A percentile compares a stretch with the other conserved stretches of the same genome.
Conservation (phyloP, 306 rosid species). For the Malus asiatica region DNA sequence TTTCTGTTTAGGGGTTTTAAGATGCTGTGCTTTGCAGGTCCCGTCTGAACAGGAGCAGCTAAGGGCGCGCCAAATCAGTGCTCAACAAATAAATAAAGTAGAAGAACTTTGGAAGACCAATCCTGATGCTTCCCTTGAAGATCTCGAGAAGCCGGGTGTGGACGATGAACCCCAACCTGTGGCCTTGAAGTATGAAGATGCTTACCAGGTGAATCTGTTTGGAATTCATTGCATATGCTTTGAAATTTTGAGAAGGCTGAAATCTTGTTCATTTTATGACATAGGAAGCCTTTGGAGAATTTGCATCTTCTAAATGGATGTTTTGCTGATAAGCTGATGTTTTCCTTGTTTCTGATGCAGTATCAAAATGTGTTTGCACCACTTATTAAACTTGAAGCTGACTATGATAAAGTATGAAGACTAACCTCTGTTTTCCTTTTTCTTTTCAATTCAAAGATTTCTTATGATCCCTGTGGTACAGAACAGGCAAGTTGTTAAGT, state of each 20-base stretch:
- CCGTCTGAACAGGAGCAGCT: conserved; percentile 98
- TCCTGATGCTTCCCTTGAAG: conserved; percentile 98
- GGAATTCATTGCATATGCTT: conserved; percentile 6
- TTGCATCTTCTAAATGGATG: conserved; percentile 7
- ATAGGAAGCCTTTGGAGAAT: not conserved
- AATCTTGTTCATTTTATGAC: not conserved
- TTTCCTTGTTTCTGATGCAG: conserved; percentile 37
- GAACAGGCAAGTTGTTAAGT: not conserved
- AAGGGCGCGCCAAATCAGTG: conserved; percentile 99
- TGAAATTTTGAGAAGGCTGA: not conserved
- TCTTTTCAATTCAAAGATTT: not conserved
- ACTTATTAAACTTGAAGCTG: conserved; percentile 99
- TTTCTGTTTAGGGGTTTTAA: not conserved
- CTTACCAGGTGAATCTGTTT: conserved; percentile 67
- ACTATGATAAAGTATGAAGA: conserved; percentile 79
- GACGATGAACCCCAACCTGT: conserved; percentile 99
- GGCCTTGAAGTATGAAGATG: conserved; percentile 94
- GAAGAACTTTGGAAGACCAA: conserved; percentile 99
- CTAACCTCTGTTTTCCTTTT: not conserved
- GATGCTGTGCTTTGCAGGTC: conserved; percentile 46
- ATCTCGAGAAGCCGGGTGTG: conserved; percentile 98
- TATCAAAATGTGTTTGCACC: conserved; percentile 99
- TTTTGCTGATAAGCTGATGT: conserved; percentile 15
- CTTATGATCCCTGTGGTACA: not conserved
- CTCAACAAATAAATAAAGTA: conserved; percentile 96